These are phyloP conservation scores for Boletus vermiculosoides DNA, from an alignment of 768 basidiomycete species.

Conservation along the genomic window DNA sequence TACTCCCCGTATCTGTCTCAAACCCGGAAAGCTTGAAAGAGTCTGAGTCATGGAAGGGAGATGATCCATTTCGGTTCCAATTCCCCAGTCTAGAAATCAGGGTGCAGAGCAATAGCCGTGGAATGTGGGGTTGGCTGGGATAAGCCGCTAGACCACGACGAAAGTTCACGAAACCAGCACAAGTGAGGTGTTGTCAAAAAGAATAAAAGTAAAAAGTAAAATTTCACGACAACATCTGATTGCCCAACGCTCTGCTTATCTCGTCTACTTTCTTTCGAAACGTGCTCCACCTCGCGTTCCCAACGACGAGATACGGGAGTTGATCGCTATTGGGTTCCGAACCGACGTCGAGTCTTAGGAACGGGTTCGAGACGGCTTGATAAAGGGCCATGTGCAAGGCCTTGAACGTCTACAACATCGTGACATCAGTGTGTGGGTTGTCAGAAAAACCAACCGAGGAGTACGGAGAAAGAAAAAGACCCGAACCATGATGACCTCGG, in stretches of 20 bases:
- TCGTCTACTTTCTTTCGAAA: constrained; percentile 75
- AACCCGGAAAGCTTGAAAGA: constrained; percentile 53
- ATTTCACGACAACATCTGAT: constrained; percentile 27
- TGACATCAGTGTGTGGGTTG: not conserved
- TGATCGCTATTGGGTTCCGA: constrained; percentile 51
- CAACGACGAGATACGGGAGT: constrained; percentile 54
- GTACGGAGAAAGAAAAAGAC: not conserved
- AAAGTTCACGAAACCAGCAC: constrained; percentile 24
- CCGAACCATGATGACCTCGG: constrained; percentile 72
- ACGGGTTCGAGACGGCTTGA: constrained; percentile 80
- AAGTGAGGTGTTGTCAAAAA: not conserved
- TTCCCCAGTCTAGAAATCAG: constrained; percentile 5
- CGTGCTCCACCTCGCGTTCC: constrained; percentile 63
- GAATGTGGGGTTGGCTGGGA: constrained; percentile 20
- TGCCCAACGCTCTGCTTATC: constrained; percentile 60
- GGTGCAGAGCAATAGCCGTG: constrained; percentile 18
- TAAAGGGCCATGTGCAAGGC: constrained; percentile 89
- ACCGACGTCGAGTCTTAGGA: constrained; percentile 62
- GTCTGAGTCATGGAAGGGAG: constrained; percentile 85
- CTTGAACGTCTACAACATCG: constrained; percentile 66
- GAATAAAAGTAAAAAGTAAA: not conserved
- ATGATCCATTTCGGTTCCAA: constrained; percentile 53
- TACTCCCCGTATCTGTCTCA: constrained; percentile 94
- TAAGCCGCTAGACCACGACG: constrained; percentile 28
- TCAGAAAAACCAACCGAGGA: not conserved